Conservation (phyloP, 768 basidiomycete species). For the Calocera cornea region DNA sequence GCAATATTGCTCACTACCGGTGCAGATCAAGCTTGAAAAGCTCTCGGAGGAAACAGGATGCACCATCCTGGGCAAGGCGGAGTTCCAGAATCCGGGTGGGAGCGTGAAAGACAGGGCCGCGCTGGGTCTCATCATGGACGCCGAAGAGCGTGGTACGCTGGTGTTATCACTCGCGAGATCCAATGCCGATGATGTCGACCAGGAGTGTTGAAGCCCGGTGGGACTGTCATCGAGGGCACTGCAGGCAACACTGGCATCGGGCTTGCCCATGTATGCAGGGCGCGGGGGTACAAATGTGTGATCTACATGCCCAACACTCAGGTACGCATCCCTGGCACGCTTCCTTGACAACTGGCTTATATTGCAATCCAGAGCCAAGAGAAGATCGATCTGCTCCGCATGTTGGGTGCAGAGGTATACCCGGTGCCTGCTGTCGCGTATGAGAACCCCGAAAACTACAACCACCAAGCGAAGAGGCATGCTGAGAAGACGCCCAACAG, state of each 20-base stretch:
- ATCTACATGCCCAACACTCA: conserved; percentile 98
- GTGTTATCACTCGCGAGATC: conserved; percentile 19
- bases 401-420: conserved; percentile 94
- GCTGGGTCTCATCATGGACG: conserved; percentile 70
- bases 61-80: conserved; percentile 86
- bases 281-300: conserved; percentile 89
- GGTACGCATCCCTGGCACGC: conserved; percentile 27
- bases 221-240: conserved; percentile 94
- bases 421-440: conserved; percentile 95
- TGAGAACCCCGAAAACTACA: conserved; percentile 91
- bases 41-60: conserved; percentile 74
- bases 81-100: conserved; percentile 96
- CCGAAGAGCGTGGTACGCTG: conserved; percentile 70
- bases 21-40: conserved; percentile 65
- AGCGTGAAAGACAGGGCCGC: conserved; percentile 97
- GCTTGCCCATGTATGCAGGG: conserved; percentile 84
- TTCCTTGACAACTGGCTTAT: neutral
- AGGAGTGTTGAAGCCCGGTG: conserved; percentile 70
- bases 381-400: conserved; percentile 91
- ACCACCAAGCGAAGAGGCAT: conserved; percentile 88
- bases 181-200: neutral
- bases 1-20: neutral
- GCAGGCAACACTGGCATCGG: conserved; percentile 98
- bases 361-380: conserved; percentile 62
- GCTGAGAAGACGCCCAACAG: conserved; percentile 60